These are phyloP conservation scores for Plasmopara viticola DNA, from an alignment of 352 stramenopile genomes.

Conservation along the genomic window DNA sequence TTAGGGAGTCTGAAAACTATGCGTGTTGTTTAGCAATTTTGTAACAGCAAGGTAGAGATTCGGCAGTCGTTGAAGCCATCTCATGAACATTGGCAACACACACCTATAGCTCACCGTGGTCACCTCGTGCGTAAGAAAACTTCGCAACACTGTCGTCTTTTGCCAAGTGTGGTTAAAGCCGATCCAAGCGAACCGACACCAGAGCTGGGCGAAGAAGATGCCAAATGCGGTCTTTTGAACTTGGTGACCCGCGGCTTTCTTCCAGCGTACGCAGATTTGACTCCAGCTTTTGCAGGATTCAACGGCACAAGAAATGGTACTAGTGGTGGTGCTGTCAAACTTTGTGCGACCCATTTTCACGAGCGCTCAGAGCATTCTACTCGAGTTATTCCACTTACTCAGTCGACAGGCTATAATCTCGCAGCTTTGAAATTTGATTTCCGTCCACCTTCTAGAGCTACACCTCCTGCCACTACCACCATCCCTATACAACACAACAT, in stretches of 20 bases:
- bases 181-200: slow-evolving; percentile 49
- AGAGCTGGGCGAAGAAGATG: slow-evolving; percentile 51
- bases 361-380: slow-evolving; percentile 46
- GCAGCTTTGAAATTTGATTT: slow-evolving; percentile 78
- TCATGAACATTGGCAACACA: slow-evolving; percentile 17
- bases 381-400: slow-evolving; percentile 44
- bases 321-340: slow-evolving; percentile 47
- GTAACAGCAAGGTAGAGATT: slow-evolving; percentile 32
- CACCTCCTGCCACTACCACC: neutral
- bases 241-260: slow-evolving; percentile 70
- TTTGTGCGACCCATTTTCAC: slow-evolving; percentile 46
- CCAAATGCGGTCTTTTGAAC: slow-evolving; percentile 53
- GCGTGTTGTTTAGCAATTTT: slow-evolving; percentile 29
- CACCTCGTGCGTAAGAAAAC: slow-evolving; percentile 57
- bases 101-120: slow-evolving; percentile 17
- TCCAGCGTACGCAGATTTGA: slow-evolving; percentile 50
- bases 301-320: slow-evolving; percentile 10
- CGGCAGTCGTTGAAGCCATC: slow-evolving; percentile 17
- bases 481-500: slow-evolving; percentile 11
- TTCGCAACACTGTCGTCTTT: slow-evolving; percentile 37
- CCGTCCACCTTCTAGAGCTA: slow-evolving; percentile 7
- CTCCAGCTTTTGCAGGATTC: slow-evolving; percentile 46
- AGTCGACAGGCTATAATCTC: slow-evolving; percentile 65
- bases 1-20: neutral
- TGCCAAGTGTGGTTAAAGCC: slow-evolving; percentile 65